A percentile compares a stretch with the other conserved stretches of the same genome.
Evolutionary conservation across 2,329 filamentous ascomycete genomes (phyloP).

Genomic region (Chrysosporium queenslandicum): DNA sequence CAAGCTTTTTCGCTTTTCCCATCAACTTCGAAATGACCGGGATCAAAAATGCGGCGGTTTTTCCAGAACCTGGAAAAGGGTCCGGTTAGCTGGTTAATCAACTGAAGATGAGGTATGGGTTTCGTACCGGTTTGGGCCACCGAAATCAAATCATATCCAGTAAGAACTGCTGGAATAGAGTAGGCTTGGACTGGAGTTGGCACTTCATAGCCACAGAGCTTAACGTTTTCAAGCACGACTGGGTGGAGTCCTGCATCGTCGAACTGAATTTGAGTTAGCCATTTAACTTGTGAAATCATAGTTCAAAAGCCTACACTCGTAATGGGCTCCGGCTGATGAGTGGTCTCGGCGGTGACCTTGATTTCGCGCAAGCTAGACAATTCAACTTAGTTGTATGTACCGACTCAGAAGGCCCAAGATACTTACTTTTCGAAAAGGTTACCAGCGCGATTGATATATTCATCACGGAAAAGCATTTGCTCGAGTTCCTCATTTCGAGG

Average conservation of each 20-base stretch:
- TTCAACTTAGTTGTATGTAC: background rate
- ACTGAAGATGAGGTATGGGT: background rate
- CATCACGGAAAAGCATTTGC: slow-evolving; percentile 57
- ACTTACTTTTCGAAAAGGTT: slow-evolving; percentile 55
- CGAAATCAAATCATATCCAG: slow-evolving; percentile 72
- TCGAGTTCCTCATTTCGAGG: slow-evolving; percentile 63
- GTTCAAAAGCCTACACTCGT: slow-evolving; percentile 38
- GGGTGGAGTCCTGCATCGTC: slow-evolving; percentile 75
- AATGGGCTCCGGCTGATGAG: slow-evolving; percentile 40
- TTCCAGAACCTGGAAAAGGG: slow-evolving; percentile 66
- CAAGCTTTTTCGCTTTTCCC: slow-evolving; percentile 87
- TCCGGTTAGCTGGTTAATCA: background rate
- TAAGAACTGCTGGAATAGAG: slow-evolving; percentile 66
- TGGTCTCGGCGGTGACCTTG: slow-evolving; percentile 43
- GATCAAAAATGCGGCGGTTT: slow-evolving; percentile 86
- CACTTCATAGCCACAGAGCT: slow-evolving; percentile 56
- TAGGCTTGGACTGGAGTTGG: slow-evolving; percentile 87
- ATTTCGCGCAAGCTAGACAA: slow-evolving; percentile 37
- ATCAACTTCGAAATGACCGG: slow-evolving; percentile 84
- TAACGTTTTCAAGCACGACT: slow-evolving; percentile 65
- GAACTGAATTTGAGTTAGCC: slow-evolving; percentile 45
- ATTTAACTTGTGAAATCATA: too few species aligned
- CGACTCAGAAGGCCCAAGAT: background rate
- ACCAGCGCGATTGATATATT: slow-evolving; percentile 45
- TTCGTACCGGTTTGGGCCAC: slow-evolving; percentile 81